Evolutionary conservation across 345 rosid genomes (phyloP), one percentile per base, ranked within the genome.

Genomic region (Linum lewisii): DNA sequence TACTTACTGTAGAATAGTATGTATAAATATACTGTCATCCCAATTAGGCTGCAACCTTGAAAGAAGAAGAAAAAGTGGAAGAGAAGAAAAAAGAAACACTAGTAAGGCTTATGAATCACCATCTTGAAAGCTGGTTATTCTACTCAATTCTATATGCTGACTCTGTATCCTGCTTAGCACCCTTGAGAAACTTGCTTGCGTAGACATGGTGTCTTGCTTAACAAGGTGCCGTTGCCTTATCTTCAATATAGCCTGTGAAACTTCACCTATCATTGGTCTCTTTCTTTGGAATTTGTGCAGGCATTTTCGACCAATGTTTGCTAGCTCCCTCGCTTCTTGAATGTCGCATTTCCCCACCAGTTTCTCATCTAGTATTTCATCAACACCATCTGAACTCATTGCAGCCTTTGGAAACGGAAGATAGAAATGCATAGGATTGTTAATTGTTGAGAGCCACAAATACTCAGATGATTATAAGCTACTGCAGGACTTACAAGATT

Each of bases 341-440:
- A 79, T 81, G 66, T 63, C 63, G 74, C 83, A 87, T 37, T 75
- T 69, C 5, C 88, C 95, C 19, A 57, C 84, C 26, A 93, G 80
- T 51, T 75, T 75, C 73, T 77, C 76, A 68, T 87, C 97, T 1
- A 93, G 79, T 65, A 93, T 86, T 68, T 93, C 99, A 23, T 93
- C 89, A 0, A 82, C 74, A 20, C 97, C 95, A 66, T 87, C 88
- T 4, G 85, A 58, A 76, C 90, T 85, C 99, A 89, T 93, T 4
- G 80, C 69, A 44, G 95, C 97, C 99, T 92, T 62, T 20, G 14
- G 60, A 60, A 8, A 49, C 53, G 7, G 45, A 37, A 65, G 53
- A 62, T 1, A 53, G 19, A 14, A 22, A 51, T 3, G 8, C 4
- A 11, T 24, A 44, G 34, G n/a, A n/a, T 5, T 36, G 47, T 6